Percentiles rank a stretch among this genome's conserved stretches.
phyloP scores from a whole-genome alignment of 495 filamentous ascomycete species.

The Geoglossum glabrum region DNA sequence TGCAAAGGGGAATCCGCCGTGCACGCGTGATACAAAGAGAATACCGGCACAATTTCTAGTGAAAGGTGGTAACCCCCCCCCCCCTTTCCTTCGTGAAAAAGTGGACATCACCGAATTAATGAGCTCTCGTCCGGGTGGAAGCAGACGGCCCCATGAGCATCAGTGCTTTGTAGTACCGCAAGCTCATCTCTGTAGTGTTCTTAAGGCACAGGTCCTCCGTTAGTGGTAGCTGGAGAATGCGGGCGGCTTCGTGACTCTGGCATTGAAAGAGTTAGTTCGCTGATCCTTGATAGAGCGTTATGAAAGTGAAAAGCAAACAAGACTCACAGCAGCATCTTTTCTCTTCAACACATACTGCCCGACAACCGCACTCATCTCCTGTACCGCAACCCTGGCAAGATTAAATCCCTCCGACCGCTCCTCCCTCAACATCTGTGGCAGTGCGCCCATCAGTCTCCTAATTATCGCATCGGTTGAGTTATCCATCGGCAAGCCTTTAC shows the following conservation, averaged over 20 bases:
- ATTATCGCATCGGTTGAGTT: constrained; percentile 11
- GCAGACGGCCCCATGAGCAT: constrained; percentile 13
- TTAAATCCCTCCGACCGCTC: constrained; percentile 27
- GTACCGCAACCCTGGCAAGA: constrained; percentile 59
- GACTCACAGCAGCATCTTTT: constrained; percentile 16
- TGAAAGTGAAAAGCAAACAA: background rate
- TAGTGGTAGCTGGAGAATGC: constrained; percentile 44
- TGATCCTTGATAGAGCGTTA: background rate
- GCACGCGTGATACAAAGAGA: too few relatives aligned
- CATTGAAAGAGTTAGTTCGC: background rate
- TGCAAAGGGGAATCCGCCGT: too few relatives aligned
- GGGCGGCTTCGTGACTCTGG: constrained; percentile 24
- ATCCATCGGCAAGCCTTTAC: background rate
- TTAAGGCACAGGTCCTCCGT: constrained; percentile 48
- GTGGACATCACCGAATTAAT: background rate
- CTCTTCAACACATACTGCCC: constrained; percentile 39
- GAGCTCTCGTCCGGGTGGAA: background rate
- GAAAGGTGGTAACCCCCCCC: too few relatives aligned
- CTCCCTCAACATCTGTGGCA: constrained; percentile 40
- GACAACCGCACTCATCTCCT: constrained; percentile 43
- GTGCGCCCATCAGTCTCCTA: constrained; percentile 37
- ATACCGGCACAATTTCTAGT: too few relatives aligned
- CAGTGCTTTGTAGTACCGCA: constrained; percentile 39
- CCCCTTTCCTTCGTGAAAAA: background rate
- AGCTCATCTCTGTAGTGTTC: constrained; percentile 47